Evolutionary conservation across 805 yeast species (phyloP).

Genomic region (Yamadazyma kitorensis): DNA sequence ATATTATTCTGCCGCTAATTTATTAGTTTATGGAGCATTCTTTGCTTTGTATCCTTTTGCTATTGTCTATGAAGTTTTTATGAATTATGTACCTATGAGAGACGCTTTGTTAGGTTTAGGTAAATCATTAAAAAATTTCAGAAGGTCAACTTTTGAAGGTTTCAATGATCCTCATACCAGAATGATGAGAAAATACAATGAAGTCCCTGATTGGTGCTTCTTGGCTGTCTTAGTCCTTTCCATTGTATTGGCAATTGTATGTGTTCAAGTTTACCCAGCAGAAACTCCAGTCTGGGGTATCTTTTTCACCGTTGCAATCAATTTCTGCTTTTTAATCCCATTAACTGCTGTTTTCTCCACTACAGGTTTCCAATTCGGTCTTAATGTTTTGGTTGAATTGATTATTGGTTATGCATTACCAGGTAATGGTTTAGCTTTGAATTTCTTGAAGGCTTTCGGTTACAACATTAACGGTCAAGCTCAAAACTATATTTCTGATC

Average conservation of each 20-base stretch:
- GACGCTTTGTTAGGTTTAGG: constrained; percentile 10
- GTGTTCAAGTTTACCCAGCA: constrained; percentile 31
- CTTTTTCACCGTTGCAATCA: constrained; percentile 50
- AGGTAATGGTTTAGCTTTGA: constrained; percentile 53
- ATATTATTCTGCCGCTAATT: constrained; percentile 26
- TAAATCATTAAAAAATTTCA: constrained; percentile 11
- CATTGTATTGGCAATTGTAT: constrained; percentile 27
- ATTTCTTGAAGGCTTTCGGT: constrained; percentile 51
- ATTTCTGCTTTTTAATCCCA: constrained; percentile 51
- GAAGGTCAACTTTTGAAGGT: constrained; percentile 12
- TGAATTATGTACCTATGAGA: constrained; percentile 13
- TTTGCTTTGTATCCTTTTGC: constrained; percentile 27
- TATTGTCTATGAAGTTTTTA: constrained; percentile 13
- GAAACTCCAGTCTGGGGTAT: constrained; percentile 62
- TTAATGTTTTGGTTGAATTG: constrained; percentile 54
- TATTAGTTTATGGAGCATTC: constrained; percentile 26
- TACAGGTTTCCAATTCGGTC: constrained; percentile 47
- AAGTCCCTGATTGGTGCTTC: constrained; percentile 37
- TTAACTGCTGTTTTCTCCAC: constrained; percentile 46
- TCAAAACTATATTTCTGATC: constrained; percentile 39
- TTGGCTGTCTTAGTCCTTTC: constrained; percentile 22
- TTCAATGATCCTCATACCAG: constrained; percentile 26
- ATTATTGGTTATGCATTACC: constrained; percentile 56
- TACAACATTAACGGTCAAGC: constrained; percentile 58
- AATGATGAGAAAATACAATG: constrained; percentile 31